Percentiles rank a stretch among this genome's conserved stretches.
These are phyloP conservation scores for Elongisporangium prolatum DNA, from an alignment of 352 stramenopile species.

Conservation along the genomic window DNA sequence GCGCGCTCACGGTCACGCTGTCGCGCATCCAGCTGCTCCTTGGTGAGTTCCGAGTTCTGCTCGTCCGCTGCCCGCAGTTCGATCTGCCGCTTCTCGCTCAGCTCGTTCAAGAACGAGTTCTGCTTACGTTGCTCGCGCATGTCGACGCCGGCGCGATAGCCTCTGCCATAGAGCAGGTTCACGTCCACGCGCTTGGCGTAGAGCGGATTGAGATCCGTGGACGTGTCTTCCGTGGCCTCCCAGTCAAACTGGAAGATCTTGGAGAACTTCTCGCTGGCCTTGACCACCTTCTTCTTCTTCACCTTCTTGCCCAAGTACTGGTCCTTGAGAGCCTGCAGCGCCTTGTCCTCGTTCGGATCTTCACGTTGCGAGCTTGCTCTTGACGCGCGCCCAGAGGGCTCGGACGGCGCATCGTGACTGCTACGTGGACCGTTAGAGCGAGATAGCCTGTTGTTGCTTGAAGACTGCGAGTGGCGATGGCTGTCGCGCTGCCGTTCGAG, in stretches of 20 bases:
- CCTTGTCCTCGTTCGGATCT: slow-evolving; percentile 57
- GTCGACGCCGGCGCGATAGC: slow-evolving; percentile 92
- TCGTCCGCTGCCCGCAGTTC: slow-evolving; percentile 73
- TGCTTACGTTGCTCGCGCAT: slow-evolving; percentile 91
- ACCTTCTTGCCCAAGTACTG: slow-evolving; percentile 87
- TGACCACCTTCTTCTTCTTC: slow-evolving; percentile 88
- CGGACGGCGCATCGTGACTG: slow-evolving; percentile 6
- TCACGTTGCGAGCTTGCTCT: slow-evolving; percentile 13
- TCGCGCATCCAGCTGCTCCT: slow-evolving; percentile 50
- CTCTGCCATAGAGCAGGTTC: slow-evolving; percentile 89
- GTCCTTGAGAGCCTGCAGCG: slow-evolving; percentile 80
- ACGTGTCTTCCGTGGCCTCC: slow-evolving; percentile 91
- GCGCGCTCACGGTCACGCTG: slow-evolving; percentile 68
- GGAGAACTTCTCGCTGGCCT: slow-evolving; percentile 91
- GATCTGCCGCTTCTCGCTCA: slow-evolving; percentile 84
- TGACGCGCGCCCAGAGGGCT: background rate
- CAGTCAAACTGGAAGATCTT: slow-evolving; percentile 95
- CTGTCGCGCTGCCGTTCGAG: slow-evolving; percentile 45
- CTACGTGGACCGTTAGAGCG: slow-evolving; percentile 15
- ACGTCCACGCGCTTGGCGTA: slow-evolving; percentile 88
- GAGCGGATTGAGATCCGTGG: slow-evolving; percentile 86
- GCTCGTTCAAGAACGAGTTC: slow-evolving; percentile 84
- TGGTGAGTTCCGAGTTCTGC: slow-evolving; percentile 49
- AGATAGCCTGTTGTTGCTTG: slow-evolving; percentile 2
- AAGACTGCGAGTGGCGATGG: slow-evolving; percentile 7